phyloP scores from a whole-genome alignment of 441 rosid species.

The Mallotus japonicus region DNA sequence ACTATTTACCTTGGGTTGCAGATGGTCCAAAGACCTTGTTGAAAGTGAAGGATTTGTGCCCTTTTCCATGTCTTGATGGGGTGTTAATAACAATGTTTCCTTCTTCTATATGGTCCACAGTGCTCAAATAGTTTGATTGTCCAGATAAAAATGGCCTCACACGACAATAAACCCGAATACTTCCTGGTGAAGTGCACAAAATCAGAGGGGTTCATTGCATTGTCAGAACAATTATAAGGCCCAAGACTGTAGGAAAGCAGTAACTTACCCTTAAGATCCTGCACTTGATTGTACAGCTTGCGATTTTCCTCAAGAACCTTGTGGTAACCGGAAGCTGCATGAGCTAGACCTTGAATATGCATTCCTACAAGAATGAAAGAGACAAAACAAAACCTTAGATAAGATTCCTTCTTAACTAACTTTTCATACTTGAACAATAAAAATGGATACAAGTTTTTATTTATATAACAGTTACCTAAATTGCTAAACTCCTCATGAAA shows the following conservation, averaged over 20 bases:
- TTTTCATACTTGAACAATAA: conserved; percentile 1
- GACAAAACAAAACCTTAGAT: conserved; percentile 13
- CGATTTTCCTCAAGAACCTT: conserved; percentile 87
- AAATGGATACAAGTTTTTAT: not conserved
- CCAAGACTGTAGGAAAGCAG: not conserved
- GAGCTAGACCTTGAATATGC: conserved; percentile 77
- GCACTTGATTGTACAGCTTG: conserved; percentile 82
- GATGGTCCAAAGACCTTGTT: conserved; percentile 94
- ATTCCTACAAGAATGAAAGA: conserved; percentile 46
- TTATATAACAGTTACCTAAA: conserved; percentile 50
- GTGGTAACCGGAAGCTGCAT: conserved; percentile 88
- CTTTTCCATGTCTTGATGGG: conserved; percentile 77
- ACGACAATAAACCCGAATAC: conserved; percentile 91
- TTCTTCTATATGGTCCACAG: conserved; percentile 69
- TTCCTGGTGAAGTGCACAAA: conserved; percentile 47
- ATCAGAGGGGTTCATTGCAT: conserved; percentile 3
- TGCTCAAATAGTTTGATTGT: conserved; percentile 58
- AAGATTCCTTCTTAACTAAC: not conserved
- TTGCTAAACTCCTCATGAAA: conserved; percentile 77
- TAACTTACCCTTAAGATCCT: conserved; percentile 84
- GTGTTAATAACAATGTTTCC: conserved; percentile 61
- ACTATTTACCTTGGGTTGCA: conserved; percentile 71
- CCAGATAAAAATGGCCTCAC: conserved; percentile 88
- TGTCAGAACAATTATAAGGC: not conserved
- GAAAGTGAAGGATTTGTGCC: conserved; percentile 71